A percentile compares a stretch with the other conserved stretches of the same genome.
Conservation (phyloP, 352 stramenopile genomes). For the Thalassiosira mediterranea region DNA sequence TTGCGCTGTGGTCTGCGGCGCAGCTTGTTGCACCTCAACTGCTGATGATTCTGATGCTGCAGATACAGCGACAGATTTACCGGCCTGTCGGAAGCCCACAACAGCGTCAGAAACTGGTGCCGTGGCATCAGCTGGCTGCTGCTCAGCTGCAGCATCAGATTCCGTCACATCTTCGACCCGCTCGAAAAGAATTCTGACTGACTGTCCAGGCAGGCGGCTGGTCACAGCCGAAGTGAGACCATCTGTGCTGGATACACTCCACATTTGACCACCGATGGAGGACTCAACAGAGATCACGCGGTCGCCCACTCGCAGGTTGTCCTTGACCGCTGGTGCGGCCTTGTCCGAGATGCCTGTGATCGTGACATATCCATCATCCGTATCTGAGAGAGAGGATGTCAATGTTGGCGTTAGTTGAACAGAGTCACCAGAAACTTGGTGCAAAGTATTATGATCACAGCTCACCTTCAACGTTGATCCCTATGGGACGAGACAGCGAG, state of each 20-base stretch:
- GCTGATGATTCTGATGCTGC: conserved; percentile 19
- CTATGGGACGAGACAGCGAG: conserved; percentile 69
- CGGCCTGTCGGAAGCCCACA: conserved; percentile 55
- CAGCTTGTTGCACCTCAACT: conserved; percentile 1
- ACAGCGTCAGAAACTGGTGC: conserved; percentile 38
- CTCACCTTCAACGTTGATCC: conserved; percentile 79
- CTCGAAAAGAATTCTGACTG: conserved; percentile 77
- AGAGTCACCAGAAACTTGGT: too few relatives aligned
- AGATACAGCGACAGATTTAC: conserved; percentile 16
- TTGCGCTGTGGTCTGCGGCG: conserved; percentile 27
- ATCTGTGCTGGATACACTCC: conserved; percentile 79
- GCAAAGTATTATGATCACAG: too few relatives aligned
- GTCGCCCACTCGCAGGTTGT: conserved; percentile 72
- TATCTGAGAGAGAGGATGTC: conserved; percentile 50
- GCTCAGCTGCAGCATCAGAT: conserved; percentile 7
- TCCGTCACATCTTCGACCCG: conserved; percentile 25
- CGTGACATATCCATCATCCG: conserved; percentile 75
- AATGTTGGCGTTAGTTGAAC: too few relatives aligned
- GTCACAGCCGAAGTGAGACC: conserved; percentile 79
- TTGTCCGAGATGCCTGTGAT: conserved; percentile 76
- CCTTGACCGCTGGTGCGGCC: conserved; percentile 55
- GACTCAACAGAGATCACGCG: conserved; percentile 77
- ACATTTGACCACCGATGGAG: conserved; percentile 73
- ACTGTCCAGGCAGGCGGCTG: conserved; percentile 70
- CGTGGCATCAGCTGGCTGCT: neutral